A percentile compares a stretch with the other conserved stretches of the same genome.
These are phyloP conservation scores for Tripterygium wilfordii DNA, from an alignment of 177 flowering plant species.

Conservation along the genomic window DNA sequence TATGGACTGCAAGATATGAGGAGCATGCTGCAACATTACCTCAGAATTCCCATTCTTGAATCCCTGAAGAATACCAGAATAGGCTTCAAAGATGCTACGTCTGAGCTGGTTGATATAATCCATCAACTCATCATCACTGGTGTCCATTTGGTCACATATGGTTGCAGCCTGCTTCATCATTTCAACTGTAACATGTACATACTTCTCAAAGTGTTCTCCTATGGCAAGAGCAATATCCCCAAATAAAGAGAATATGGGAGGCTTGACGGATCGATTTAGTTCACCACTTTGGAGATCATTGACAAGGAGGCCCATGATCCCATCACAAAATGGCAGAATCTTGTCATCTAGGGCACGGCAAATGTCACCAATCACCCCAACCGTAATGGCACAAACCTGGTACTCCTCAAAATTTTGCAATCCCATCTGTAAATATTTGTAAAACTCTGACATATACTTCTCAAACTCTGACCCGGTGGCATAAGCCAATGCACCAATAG, in stretches of 20 bases:
- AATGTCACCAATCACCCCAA: conserved; percentile 85
- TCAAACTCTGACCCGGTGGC: conserved; percentile 69
- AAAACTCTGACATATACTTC: conserved; percentile 74
- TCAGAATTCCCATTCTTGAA: conserved; percentile 65
- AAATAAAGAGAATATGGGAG: conserved; percentile 83
- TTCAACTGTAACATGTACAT: conserved; percentile 48
- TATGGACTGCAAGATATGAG: conserved; percentile 63
- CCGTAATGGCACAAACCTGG: conserved; percentile 77
- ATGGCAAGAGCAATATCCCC: conserved; percentile 88
- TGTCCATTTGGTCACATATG: conserved; percentile 52
- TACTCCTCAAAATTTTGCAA: conserved; percentile 85
- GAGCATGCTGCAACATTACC: conserved; percentile 69
- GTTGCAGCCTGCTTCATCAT: conserved; percentile 77
- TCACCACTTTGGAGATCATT: conserved; percentile 54
- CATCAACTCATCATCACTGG: conserved; percentile 64
- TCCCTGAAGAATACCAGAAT: conserved; percentile 87
- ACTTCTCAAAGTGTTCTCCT: conserved; percentile 72
- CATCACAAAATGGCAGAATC: conserved; percentile 68
- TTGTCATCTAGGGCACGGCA: conserved; percentile 85
- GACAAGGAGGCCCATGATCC: conserved; percentile 68
- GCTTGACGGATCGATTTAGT: conserved; percentile 78
- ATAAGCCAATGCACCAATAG: conserved; percentile 88
- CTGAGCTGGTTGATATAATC: conserved; percentile 79
- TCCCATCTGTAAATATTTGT: conserved; percentile 77
- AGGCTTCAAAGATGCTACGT: conserved; percentile 80